Percentiles rank a stretch among this genome's conserved stretches.
These are phyloP conservation scores for Vicia sativa DNA, from an alignment of 306 rosid genomes.

Conservation along the genomic window DNA sequence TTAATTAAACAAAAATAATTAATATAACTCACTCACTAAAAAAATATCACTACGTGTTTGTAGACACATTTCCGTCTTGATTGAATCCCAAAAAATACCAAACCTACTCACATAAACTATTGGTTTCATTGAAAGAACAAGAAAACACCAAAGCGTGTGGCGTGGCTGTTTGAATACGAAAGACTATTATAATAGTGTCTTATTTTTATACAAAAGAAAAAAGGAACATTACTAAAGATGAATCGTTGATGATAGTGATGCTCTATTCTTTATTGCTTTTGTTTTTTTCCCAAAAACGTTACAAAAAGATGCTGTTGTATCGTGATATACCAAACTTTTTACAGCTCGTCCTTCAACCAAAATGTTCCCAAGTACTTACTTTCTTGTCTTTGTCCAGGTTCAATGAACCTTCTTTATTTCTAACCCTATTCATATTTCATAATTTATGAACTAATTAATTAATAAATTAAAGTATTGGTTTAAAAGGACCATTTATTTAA, in stretches of 20 bases:
- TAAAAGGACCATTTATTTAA: not conserved
- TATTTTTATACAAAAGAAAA: conserved; percentile 2
- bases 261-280: conserved; percentile 37
- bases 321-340: conserved; percentile 35
- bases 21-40: too few species aligned
- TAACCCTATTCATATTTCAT: not conserved
- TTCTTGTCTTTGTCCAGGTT: conserved; percentile 48
- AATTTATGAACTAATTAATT: not conserved
- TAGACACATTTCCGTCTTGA: conserved; percentile 25
- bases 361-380: not conserved
- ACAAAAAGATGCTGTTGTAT: conserved; percentile 30
- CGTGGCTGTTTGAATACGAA: not conserved
- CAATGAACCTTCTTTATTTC: conserved; percentile 40
- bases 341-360: conserved; percentile 30
- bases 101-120: not conserved
- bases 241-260: conserved; percentile 32
- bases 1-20: too few species aligned
- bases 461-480: not conserved
- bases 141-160: conserved; percentile 8
- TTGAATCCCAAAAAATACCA: not conserved
- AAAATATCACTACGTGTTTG: not conserved
- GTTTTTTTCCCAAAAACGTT: conserved; percentile 34
- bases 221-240: conserved; percentile 25
- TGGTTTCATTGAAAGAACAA: conserved; percentile 7
- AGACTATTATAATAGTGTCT: not conserved